A percentile compares a stretch with the other conserved stretches of the same genome.
Evolutionary conservation across 805 yeast genomes (phyloP).

Genomic region (Candida argentea): DNA sequence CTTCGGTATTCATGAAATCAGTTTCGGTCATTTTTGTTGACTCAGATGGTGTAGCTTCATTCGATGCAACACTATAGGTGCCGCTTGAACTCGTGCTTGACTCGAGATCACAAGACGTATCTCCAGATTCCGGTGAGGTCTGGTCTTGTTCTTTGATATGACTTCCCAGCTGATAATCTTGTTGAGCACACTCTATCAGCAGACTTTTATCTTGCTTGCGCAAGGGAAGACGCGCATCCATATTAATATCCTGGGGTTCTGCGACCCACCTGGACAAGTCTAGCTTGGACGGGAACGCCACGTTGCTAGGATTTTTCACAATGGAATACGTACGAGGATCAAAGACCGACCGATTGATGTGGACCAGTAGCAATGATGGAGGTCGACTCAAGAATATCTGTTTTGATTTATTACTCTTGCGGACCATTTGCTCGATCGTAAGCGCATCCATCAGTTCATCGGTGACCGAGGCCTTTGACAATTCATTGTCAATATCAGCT

Average conservation of each 20-base stretch:
- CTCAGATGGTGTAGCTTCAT: constrained; percentile 1
- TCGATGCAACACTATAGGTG: constrained; percentile 1
- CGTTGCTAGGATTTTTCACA: constrained; percentile 74
- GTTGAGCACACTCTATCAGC: constrained; percentile 1
- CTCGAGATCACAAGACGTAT: background rate
- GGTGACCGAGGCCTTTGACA: constrained; percentile 57
- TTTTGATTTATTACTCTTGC: constrained; percentile 72
- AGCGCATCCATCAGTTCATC: constrained; percentile 70
- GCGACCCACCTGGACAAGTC: constrained; percentile 65
- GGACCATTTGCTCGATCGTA: constrained; percentile 64
- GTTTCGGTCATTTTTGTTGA: background rate
- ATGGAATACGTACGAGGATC: constrained; percentile 79
- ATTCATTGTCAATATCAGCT: constrained; percentile 31
- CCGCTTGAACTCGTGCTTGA: background rate
- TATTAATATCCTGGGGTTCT: constrained; percentile 56
- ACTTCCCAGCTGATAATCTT: background rate
- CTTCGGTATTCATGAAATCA: too few relatives aligned
- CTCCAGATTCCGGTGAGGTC: background rate
- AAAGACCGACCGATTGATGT: constrained; percentile 87
- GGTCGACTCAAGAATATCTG: constrained; percentile 74
- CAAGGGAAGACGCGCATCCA: constrained; percentile 74
- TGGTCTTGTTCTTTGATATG: background rate
- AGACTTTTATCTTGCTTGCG: constrained; percentile 43
- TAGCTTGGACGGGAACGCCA: constrained; percentile 62
- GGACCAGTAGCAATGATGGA: constrained; percentile 75